Percentiles rank a stretch among this genome's conserved stretches.
Conservation (phyloP, 2,329 filamentous ascomycete genomes). For the Dactylellina cionopaga region DNA sequence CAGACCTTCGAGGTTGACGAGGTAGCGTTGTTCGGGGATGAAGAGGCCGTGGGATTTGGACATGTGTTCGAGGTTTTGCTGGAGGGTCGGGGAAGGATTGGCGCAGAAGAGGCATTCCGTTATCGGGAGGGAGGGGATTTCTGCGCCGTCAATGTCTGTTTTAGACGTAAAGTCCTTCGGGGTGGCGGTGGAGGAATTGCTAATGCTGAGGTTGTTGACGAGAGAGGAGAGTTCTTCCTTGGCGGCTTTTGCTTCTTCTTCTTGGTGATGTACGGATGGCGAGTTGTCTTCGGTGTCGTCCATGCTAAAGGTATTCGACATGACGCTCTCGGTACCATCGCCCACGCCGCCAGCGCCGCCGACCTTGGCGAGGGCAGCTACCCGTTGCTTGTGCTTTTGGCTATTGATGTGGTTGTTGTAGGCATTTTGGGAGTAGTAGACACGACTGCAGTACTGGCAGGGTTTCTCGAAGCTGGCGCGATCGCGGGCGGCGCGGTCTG, state of each 20-base stretch:
- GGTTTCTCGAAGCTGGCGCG: conserved; percentile 87
- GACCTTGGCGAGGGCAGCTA: conserved; percentile 64
- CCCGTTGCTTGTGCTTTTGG: conserved; percentile 83
- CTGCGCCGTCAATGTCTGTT: conserved; percentile 44
- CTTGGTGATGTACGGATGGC: conserved; percentile 54
- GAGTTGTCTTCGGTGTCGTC: conserved; percentile 74
- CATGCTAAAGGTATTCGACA: conserved; percentile 90
- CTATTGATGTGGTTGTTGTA: conserved; percentile 92
- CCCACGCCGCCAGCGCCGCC: conserved; percentile 57
- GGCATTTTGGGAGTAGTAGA: conserved; percentile 95
- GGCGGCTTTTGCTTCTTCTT: conserved; percentile 66
- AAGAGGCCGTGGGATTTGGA: conserved; percentile 93
- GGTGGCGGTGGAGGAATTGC: neutral
- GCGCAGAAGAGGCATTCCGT: conserved; percentile 87
- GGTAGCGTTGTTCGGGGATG: conserved; percentile 85
- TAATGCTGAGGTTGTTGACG: conserved; percentile 76
- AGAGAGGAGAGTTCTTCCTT: conserved; percentile 81
- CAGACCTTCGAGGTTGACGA: conserved; percentile 83
- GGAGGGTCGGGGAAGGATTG: conserved; percentile 77
- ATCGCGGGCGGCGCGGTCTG: conserved; percentile 82
- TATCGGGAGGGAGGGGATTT: conserved; percentile 45
- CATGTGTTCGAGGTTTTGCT: conserved; percentile 89
- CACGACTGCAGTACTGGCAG: conserved; percentile 86
- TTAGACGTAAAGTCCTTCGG: conserved; percentile 17
- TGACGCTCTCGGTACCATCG: conserved; percentile 79